Evolutionary conservation across 352 stramenopile species (phyloP).

Genomic region (Phytophthora ramorum): DNA sequence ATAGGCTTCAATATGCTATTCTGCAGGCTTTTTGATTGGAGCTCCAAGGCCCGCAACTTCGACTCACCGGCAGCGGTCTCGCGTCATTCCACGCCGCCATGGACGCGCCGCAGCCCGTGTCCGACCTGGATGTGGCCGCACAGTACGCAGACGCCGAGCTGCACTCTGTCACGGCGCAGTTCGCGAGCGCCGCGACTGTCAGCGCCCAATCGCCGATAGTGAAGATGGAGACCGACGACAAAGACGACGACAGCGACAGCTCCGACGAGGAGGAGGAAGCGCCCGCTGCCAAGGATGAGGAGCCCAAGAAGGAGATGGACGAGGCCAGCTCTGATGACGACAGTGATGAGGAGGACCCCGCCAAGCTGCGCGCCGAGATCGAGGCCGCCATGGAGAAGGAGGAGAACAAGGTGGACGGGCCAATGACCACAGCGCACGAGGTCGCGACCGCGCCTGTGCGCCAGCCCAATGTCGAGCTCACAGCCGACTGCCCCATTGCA

Average conservation of each 20-base stretch:
- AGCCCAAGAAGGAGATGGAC: conserved; percentile 9
- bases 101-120: conserved; percentile 28
- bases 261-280: conserved; percentile 35
- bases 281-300: conserved; percentile 7
- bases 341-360: conserved; percentile 43
- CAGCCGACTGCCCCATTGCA: conserved; percentile 69
- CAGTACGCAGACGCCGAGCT: conserved; percentile 65
- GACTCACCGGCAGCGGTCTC: background rate
- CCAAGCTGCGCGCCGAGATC: conserved; percentile 72
- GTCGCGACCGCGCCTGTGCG: conserved; percentile 60
- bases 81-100: conserved; percentile 3
- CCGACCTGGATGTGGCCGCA: conserved; percentile 60
- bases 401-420: conserved; percentile 50
- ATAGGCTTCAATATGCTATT: background rate
- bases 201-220: conserved; percentile 10
- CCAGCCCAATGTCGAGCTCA: conserved; percentile 76
- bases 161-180: conserved; percentile 50
- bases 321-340: conserved; percentile 29
- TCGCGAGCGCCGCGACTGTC: conserved; percentile 37
- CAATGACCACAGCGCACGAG: conserved; percentile 74
- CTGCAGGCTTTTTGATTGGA: conserved; percentile 37
- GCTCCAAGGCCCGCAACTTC: conserved; percentile 17
- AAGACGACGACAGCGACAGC: conserved; percentile 35
- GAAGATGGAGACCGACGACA: conserved; percentile 4
- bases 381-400: conserved; percentile 82